Base-by-base conservation (phyloP, 2,329 filamentous ascomycete genomes). In the Colletotrichum sp. region DNA sequence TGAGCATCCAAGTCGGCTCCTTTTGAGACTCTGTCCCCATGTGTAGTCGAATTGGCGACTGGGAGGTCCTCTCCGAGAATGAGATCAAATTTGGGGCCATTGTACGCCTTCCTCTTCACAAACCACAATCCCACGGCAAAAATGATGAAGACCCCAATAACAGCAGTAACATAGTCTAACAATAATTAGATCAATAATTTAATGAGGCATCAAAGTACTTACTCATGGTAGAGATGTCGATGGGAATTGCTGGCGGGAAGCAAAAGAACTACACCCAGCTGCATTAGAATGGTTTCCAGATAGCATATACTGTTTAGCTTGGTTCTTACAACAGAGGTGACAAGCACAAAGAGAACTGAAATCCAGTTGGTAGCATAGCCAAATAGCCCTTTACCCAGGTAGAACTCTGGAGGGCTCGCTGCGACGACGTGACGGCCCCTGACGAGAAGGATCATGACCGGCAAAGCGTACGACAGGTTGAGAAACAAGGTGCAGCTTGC, bases 401-500 rank as follows among this genome's bases (percentile, higher is more conserved):
- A 63, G 6, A 73, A 73, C 8, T 39, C 57, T 5, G 71, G 71
- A 15, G 65, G 71, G 15, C 63, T 70, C 18, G 30, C 55, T 5
- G 57, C 34, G 12, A 87, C 75, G 8, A 84, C 62, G 6, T 76
- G 72, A 59, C 85, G 81, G 7, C 85, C 85, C 18, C 85, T 82
- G 6, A 85, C 59, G 8, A 86, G 80, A 4, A 86, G 79, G 8
- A 80, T 82, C 1, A 86, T 80, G 24, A 88, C 82, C 3, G 87
- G 87, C 10, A 87, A 81, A 8, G 83, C 86, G 36, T 88, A 89
- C 2, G 87, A 88, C 1, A 89, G 80, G 72, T 88, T 88, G 3
- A 88, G 82, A 60, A 88, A 84, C 15, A 88, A 84, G 16, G 87
- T 88, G 77, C 84, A 86, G 26, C 84, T 86, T 6, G 87, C 84